Conservation (phyloP, 2,329 filamentous ascomycete species). For the Cladosporium sp. region DNA sequence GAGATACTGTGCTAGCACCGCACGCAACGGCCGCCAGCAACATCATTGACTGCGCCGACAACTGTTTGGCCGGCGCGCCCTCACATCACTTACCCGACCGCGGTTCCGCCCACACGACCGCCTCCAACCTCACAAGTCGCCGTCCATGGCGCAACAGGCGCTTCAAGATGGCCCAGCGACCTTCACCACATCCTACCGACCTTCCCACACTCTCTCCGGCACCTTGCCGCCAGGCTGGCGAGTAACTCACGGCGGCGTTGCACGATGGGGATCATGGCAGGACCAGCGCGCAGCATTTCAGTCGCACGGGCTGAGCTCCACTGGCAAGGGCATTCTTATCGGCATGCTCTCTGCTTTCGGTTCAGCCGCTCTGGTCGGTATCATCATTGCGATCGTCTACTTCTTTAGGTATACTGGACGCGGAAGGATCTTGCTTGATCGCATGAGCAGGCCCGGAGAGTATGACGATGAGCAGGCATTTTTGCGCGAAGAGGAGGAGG, state of each 20-base stretch:
- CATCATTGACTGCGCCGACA: neutral
- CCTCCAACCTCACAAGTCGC: slow-evolving; percentile 6
- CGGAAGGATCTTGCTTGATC: slow-evolving; percentile 88
- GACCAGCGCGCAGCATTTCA: neutral
- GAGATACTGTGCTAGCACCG: too few relatives aligned
- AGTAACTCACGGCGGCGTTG: neutral
- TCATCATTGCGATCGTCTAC: slow-evolving; percentile 79
- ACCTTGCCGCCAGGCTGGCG: neutral
- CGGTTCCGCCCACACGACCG: too few relatives aligned
- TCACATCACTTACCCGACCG: too few relatives aligned
- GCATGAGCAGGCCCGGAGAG: slow-evolving; percentile 88
- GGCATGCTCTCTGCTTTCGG: slow-evolving; percentile 92
- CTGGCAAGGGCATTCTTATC: slow-evolving; percentile 79
- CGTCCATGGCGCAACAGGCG: slow-evolving; percentile 25
- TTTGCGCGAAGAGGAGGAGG: slow-evolving; percentile 88
- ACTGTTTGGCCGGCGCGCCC: neutral
- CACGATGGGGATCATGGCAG: slow-evolving; percentile 10
- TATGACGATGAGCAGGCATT: slow-evolving; percentile 98
- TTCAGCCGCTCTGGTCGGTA: slow-evolving; percentile 77
- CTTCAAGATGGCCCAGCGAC: slow-evolving; percentile 19
- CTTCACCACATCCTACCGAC: slow-evolving; percentile 17
- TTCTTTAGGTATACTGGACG: slow-evolving; percentile 88
- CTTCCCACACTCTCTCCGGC: slow-evolving; percentile 12
- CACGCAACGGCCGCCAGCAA: slow-evolving; percentile 4
- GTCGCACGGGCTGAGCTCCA: slow-evolving; percentile 26